Base-by-base conservation (phyloP, 1,139 yeast genomes). In the Kurtzmaniella quercitrusa region DNA sequence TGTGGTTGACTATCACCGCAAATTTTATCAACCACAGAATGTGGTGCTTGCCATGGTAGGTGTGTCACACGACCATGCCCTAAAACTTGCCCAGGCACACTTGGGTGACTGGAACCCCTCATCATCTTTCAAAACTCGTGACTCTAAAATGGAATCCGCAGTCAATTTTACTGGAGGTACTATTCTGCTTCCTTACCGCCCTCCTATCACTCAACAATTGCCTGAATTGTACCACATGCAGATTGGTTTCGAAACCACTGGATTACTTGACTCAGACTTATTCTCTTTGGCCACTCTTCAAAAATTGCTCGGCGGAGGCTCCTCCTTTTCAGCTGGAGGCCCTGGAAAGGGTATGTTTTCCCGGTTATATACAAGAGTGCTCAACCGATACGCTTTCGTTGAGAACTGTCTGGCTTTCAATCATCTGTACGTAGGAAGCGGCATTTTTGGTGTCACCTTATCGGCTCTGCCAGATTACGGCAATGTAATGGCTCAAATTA, bases 331-430 rank as follows among this genome's bases (percentile, higher is more conserved):
- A 19, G 98, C 99, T 9, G 99, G 99, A 50, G 99, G 99, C 0
- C 99, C 99, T n/a, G 99, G 99, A 43, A 93, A 93, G 65, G 99
- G 99, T 5, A 91, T 93, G 98, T 94, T 89, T 61, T 88, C 97
- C 2, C 76, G 98, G 47, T 78, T 94, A 23, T 93, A 89, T 67
- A 88, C 96, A 0, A 80, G 91, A 53, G 96, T 93, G 2, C 73
- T 93, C 57, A 93, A 93, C 65, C 93, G 86, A 60, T 88, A 86
- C 60, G 95, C 95, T 36, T 91, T 86, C 61, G 83, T 93, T 45
- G 98, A 93, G 58, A 85, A 86, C 55, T 89, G 97, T 60, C 73
- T 82, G 54, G 78, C 95, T 19, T 89, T 89, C 66, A 89, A 91
- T 62, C 96, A 91, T 62, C 82, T 95, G 16, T 93, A 88, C 65